Percentiles rank a stretch among this genome's conserved stretches.
Conservation (phyloP, 257 asterid species). For the Paraleonurus japonicus region DNA sequence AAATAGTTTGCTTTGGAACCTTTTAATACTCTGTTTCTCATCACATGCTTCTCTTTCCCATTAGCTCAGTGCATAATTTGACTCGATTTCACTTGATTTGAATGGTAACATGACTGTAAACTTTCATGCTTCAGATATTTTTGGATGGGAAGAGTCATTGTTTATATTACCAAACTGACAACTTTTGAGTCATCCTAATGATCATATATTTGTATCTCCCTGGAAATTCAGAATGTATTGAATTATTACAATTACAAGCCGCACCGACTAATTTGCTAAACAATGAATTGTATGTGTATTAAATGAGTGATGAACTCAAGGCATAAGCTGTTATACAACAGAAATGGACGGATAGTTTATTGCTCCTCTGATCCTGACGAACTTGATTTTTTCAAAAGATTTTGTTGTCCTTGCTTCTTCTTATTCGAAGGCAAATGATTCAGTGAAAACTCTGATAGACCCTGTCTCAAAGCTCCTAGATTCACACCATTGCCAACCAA, state of each 20-base stretch:
- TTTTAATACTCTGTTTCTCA: neutral
- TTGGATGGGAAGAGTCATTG: neutral
- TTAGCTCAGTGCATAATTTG: neutral
- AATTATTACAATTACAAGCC: neutral
- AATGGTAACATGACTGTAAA: neutral
- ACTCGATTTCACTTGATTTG: neutral
- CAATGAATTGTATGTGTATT: slow-evolving; percentile 1
- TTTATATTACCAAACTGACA: neutral
- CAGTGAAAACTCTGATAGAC: slow-evolving; percentile 53
- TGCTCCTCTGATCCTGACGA: slow-evolving; percentile 35
- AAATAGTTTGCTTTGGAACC: neutral
- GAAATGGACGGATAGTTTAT: neutral
- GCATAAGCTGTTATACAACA: neutral
- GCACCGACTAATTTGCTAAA: neutral
- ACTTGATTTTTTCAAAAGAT: slow-evolving; percentile 37
- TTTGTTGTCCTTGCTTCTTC: slow-evolving; percentile 44
- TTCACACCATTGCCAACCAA: slow-evolving; percentile 71
- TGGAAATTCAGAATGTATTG: slow-evolving; percentile 6
- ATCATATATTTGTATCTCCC: neutral
- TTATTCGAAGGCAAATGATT: slow-evolving; percentile 36
- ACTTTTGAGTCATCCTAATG: neutral
- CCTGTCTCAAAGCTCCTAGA: slow-evolving; percentile 65
- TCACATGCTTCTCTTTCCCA: neutral
- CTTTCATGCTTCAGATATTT: neutral
- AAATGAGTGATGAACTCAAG: slow-evolving; percentile 6